Percentiles rank a stretch among this genome's conserved stretches.
Evolutionary conservation across 768 basidiomycete species (phyloP).

Genomic region (Tricholoma bakamatsutake): DNA sequence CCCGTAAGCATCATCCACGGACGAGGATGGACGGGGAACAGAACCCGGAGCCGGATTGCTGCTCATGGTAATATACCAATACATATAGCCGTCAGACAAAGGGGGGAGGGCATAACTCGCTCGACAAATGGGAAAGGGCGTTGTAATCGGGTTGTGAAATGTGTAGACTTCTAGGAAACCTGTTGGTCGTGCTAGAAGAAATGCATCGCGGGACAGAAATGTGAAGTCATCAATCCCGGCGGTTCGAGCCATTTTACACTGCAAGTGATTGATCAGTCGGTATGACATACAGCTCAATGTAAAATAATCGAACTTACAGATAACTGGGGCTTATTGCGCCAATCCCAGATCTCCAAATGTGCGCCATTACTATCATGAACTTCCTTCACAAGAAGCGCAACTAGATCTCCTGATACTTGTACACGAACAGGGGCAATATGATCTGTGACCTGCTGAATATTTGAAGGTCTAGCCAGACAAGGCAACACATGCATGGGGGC

Average conservation of each 20-base stretch:
- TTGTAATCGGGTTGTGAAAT: conserved; percentile 32
- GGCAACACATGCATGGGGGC: conserved; percentile 34
- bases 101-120: conserved; percentile 38
- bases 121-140: conserved; percentile 25
- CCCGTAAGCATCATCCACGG: conserved; percentile 10
- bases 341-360: conserved; percentile 48
- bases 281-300: neutral
- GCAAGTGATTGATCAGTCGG: neutral
- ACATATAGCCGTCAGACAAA: conserved; percentile 38
- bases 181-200: conserved; percentile 41
- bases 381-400: conserved; percentile 47
- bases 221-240: conserved; percentile 50
- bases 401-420: conserved; percentile 39
- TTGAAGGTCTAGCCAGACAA: conserved; percentile 30
- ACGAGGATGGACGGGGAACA: conserved; percentile 20
- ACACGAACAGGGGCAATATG: conserved; percentile 35
- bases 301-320: conserved; percentile 29
- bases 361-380: conserved; percentile 33
- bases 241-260: conserved; percentile 37
- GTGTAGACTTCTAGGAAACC: conserved; percentile 45
- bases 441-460: conserved; percentile 23
- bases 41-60: conserved; percentile 44
- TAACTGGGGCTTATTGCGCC: conserved; percentile 32
- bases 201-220: conserved; percentile 38
- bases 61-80: conserved; percentile 51